Base-by-base conservation (phyloP, 1,284 basidiomycete genomes). In the Pyrrhoderma noxium region DNA sequence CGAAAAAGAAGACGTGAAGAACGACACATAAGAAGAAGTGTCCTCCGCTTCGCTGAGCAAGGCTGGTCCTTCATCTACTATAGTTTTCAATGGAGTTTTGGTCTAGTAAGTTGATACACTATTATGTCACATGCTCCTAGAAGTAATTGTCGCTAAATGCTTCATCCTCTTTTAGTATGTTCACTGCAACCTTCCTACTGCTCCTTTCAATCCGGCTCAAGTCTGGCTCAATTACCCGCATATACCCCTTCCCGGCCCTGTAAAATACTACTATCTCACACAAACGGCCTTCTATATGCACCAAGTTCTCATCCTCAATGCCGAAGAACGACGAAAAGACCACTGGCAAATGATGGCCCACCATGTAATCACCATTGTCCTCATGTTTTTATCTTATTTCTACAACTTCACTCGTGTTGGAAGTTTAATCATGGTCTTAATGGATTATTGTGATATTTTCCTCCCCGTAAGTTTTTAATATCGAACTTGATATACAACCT, bases 341-440 rank as follows among this genome's bases (percentile, higher is more conserved):
- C 91, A 96, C 66, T 75, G 75, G 66, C 93, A 97, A 69, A 99
- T 98, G 95, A 88, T 97, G 75, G 73, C 82, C 25, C 95, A 99
- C 70, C 95, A 99, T 67, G 66, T 96, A 61, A 86, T 98, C 61
- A 95, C 93, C 16, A 79, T 94, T 53, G 65, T 75, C 37, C 79
- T 99, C 57, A 82, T 97, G 69, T 65, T 75, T 31, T 64, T 73
- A 25, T 93, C 89, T 63, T 99, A 96, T 69, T 74, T 76, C 50
- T 82, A 76, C 66, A 88, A 94, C 68, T 87, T 85, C 63, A 94
- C 91, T 8, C 85, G 91, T 35, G 78, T 95, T 45, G 95, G 95
- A 16, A 89, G 85, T 58, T 72, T 92, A 42, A 82, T 96, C 53
- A 85, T 96, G 75, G 75, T 90, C 49, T 71, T 97, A 35, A 95